phyloP scores from a whole-genome alignment of 192 early-diverging fungal species.

The Umbelopsis sp. region DNA sequence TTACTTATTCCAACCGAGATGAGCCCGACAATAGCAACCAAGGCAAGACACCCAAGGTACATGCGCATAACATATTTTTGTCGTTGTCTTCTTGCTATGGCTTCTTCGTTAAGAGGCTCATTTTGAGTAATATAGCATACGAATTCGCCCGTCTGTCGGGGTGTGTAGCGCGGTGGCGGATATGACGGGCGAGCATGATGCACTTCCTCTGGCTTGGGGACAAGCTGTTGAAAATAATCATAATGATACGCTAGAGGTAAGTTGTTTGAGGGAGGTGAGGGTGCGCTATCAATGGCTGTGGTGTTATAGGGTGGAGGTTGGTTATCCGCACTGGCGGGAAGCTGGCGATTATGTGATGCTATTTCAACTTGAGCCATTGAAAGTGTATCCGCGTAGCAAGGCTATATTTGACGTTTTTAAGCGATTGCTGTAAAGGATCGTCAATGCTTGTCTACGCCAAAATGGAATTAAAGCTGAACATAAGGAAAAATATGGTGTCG shows the following conservation, averaged over 20 bases:
- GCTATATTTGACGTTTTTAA: background rate
- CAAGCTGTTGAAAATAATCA: constrained; percentile 7
- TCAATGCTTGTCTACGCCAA: background rate
- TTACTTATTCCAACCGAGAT: constrained; percentile 9
- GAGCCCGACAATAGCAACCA: constrained; percentile 1
- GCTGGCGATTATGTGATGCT: background rate
- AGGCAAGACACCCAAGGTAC: background rate
- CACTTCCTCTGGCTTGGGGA: background rate
- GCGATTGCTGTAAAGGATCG: background rate
- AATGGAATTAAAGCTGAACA: constrained; percentile 6
- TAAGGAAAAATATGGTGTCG: constrained; percentile 9
- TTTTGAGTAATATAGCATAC: background rate
- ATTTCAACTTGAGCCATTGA: background rate
- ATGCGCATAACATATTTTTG: background rate
- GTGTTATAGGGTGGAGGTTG: constrained; percentile 2
- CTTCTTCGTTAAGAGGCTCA: background rate
- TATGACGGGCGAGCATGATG: constrained; percentile 3
- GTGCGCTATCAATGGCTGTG: background rate
- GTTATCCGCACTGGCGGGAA: background rate
- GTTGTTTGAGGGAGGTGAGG: background rate
- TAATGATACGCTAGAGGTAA: constrained; percentile 12
- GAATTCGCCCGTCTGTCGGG: constrained; percentile 8
- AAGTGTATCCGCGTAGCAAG: background rate
- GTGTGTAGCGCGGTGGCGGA: constrained; percentile 10
- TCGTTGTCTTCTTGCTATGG: background rate